Percentiles rank a stretch among this genome's conserved stretches.
Evolutionary conservation across 352 stramenopile species (phyloP).

Genomic region (Globisporangium splendens): DNA sequence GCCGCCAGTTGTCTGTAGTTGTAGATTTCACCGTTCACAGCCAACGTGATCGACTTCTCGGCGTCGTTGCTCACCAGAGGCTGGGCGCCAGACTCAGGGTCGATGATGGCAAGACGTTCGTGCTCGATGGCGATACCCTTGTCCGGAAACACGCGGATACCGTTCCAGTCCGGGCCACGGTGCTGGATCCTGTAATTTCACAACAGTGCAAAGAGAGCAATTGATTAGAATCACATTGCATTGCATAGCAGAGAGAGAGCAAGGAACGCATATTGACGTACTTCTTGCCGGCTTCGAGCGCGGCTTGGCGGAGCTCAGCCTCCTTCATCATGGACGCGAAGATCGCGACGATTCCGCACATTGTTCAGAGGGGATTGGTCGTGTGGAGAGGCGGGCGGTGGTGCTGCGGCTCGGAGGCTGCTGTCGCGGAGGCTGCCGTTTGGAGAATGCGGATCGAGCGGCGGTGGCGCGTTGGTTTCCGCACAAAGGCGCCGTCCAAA

Average conservation of each 20-base stretch:
- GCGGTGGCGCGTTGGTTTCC: slow-evolving; percentile 2
- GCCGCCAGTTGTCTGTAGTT: slow-evolving; percentile 97
- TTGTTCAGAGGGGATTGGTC: slow-evolving; percentile 33
- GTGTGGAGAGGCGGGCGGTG: too few relatives aligned
- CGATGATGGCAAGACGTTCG: slow-evolving; percentile 98
- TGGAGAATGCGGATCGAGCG: slow-evolving; percentile 12
- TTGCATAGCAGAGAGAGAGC: not conserved
- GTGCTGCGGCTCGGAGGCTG: not conserved
- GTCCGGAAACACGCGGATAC: slow-evolving; percentile 75
- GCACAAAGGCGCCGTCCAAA: slow-evolving; percentile 1
- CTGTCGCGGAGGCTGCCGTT: slow-evolving; percentile 5
- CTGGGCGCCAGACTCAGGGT: slow-evolving; percentile 95
- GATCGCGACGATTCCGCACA: slow-evolving; percentile 99
- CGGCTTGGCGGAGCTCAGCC: slow-evolving; percentile 89
- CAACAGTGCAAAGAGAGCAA: not conserved
- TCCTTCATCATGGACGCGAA: slow-evolving; percentile 94
- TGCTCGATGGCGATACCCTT: slow-evolving; percentile 92
- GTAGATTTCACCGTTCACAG: slow-evolving; percentile 99
- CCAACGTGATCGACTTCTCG: slow-evolving; percentile 87
- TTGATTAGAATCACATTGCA: not conserved
- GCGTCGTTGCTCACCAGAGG: slow-evolving; percentile 87
- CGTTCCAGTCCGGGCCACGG: slow-evolving; percentile 96
- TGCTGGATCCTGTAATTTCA: slow-evolving; percentile 92
- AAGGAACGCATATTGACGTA: slow-evolving; percentile 30
- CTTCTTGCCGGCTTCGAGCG: slow-evolving; percentile 93